Evolutionary conservation across 805 yeast species (phyloP).

Genomic region (Wickerhamiella kurtzmanii): DNA sequence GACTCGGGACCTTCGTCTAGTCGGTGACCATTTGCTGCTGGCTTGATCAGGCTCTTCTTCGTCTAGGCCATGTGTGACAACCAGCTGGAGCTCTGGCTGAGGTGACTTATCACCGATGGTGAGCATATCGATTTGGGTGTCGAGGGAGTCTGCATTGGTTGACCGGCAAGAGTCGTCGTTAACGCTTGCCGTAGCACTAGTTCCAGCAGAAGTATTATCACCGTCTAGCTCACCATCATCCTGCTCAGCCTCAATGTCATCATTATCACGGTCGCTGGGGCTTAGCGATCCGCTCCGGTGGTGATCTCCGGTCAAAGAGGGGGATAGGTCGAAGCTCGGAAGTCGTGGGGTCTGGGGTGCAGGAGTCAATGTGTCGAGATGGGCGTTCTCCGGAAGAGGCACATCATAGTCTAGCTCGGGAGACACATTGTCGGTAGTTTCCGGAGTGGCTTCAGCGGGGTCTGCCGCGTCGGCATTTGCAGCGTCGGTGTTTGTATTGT

Average conservation of each 20-base stretch:
- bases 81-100: neutral
- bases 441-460: too few species aligned
- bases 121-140: neutral
- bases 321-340: neutral
- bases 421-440: too few species aligned
- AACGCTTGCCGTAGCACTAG: neutral
- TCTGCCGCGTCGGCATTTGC: neutral
- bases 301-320: neutral
- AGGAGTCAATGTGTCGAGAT: too few species aligned
- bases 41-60: neutral
- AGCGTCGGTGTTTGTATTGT: neutral
- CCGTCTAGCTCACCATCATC: neutral
- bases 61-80: neutral
- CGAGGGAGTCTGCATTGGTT: neutral
- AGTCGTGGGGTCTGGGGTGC: neutral
- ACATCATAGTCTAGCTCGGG: too few species aligned
- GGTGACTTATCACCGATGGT: neutral
- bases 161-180: neutral
- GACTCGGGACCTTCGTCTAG: slow-evolving; percentile 10
- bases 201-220: neutral
- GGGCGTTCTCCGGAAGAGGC: too few species aligned
- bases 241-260: neutral
- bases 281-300: too few species aligned
- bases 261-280: too few species aligned
- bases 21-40: slow-evolving; percentile 13